phyloP scores from a whole-genome alignment of 2,329 filamentous ascomycete species.

The Cordyceps pruinosa region DNA sequence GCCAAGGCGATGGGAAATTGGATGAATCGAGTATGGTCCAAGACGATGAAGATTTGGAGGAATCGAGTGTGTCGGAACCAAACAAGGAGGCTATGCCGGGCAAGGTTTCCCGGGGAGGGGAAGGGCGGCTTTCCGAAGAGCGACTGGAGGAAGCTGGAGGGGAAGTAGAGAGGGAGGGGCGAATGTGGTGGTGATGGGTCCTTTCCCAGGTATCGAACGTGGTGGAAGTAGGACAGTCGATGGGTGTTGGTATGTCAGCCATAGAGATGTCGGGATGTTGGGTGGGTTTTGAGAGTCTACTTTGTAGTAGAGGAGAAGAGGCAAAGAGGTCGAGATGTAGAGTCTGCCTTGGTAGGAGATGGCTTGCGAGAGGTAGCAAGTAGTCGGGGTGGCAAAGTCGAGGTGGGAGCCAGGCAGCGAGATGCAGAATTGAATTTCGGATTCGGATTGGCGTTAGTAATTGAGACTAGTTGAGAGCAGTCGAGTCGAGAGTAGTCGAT shows the following conservation, averaged over 20 bases:
- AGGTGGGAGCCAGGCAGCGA: too few relatives aligned
- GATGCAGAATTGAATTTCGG: too few relatives aligned
- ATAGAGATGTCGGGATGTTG: background rate
- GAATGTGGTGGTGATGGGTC: background rate
- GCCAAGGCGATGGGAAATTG: background rate
- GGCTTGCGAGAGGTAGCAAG: too few relatives aligned
- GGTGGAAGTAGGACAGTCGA: conserved; percentile 6
- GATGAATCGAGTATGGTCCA: background rate
- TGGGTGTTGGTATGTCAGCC: conserved; percentile 11
- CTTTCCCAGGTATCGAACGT: conserved; percentile 11
- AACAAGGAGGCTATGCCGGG: too few relatives aligned
- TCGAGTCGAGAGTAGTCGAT: too few relatives aligned
- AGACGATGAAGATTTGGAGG: conserved; percentile 13
- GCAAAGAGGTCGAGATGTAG: too few relatives aligned
- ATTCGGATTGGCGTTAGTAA: too few relatives aligned
- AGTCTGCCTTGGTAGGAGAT: too few relatives aligned
- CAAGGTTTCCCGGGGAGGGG: too few relatives aligned
- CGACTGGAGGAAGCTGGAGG: conserved; percentile 7
- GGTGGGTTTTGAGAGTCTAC: background rate
- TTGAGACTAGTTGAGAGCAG: too few relatives aligned
- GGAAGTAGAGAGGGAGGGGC: conserved; percentile 7
- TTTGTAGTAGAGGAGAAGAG: background rate
- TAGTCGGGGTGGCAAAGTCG: too few relatives aligned
- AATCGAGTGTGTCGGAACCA: too few relatives aligned
- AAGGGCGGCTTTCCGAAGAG: conserved; percentile 1